A percentile compares a stretch with the other conserved stretches of the same genome.
phyloP scores from a whole-genome alignment of 805 yeast genomes.

The Candida berthetii region DNA sequence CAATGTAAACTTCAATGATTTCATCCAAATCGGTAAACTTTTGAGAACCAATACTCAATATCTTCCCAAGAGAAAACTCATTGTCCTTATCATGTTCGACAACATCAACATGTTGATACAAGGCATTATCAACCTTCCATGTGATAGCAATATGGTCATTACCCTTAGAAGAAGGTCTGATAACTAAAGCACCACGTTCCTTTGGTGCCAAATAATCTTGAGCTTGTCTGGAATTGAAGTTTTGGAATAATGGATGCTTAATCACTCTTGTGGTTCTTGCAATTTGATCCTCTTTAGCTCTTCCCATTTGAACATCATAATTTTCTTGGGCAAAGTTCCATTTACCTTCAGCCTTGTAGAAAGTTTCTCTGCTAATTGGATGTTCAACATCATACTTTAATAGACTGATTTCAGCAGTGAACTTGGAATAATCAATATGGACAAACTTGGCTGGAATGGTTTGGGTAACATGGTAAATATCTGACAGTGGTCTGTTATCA shows the following conservation, averaged over 20 bases:
- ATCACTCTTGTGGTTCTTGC: conserved; percentile 69
- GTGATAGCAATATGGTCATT: conserved; percentile 84
- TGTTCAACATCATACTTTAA: conserved; percentile 56
- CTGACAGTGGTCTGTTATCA: conserved; percentile 38
- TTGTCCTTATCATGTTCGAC: conserved; percentile 65
- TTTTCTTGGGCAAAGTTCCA: conserved; percentile 82
- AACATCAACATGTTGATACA: conserved; percentile 89
- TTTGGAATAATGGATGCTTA: conserved; percentile 87
- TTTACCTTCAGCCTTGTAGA: conserved; percentile 48
- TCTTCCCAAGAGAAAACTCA: conserved; percentile 53
- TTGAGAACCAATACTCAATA: conserved; percentile 59
- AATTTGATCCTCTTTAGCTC: conserved; percentile 56
- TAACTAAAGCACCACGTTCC: conserved; percentile 86
- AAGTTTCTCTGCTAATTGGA: conserved; percentile 27
- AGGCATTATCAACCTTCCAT: conserved; percentile 90
- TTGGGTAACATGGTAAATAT: conserved; percentile 55
- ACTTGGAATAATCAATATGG: conserved; percentile 64
- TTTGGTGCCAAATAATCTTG: conserved; percentile 88
- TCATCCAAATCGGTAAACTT: conserved; percentile 88
- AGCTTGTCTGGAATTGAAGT: conserved; percentile 81
- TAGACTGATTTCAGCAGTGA: conserved; percentile 71
- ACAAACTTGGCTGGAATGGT: conserved; percentile 81
- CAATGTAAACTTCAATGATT: conserved; percentile 80
- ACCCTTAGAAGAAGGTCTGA: conserved; percentile 92
- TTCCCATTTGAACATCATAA: conserved; percentile 53